A percentile compares a stretch with the other conserved stretches of the same genome.
phyloP scores from a whole-genome alignment of 768 basidiomycete genomes.

The Exidia glandulosa region DNA sequence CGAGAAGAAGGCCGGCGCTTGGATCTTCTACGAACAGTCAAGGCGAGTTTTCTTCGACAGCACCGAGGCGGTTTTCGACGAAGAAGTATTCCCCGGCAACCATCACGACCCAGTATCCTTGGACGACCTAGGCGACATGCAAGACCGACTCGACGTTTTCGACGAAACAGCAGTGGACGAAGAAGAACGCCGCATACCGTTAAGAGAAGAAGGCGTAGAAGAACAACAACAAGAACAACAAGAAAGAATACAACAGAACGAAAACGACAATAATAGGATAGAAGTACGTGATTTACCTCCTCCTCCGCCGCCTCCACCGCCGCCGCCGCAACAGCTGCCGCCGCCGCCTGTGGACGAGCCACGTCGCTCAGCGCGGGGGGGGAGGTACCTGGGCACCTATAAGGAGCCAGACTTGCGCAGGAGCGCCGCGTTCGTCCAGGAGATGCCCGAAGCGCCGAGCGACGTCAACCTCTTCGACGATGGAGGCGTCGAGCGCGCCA shows the following conservation, averaged over 20 bases:
- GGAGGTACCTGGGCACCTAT: not conserved
- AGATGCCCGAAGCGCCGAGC: not conserved
- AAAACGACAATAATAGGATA: too few species aligned
- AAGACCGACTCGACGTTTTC: not conserved
- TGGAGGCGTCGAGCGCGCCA: not conserved
- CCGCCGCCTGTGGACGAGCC: not conserved
- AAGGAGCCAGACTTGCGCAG: not conserved
- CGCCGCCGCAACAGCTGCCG: not conserved
- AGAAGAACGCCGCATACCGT: not conserved
- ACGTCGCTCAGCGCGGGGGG: not conserved
- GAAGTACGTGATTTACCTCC: not conserved
- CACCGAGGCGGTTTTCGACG: slow-evolving; percentile 7
- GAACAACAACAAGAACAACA: too few species aligned
- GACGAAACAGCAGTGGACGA: not conserved
- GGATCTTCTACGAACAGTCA: not conserved
- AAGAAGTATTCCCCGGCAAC: not conserved
- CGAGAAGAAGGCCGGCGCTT: slow-evolving; percentile 2
- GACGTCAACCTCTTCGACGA: not conserved
- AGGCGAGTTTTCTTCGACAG: not conserved
- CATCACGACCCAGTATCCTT: not conserved
- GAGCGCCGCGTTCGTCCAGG: too few species aligned
- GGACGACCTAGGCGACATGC: not conserved
- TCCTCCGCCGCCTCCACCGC: not conserved
- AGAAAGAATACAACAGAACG: too few species aligned
- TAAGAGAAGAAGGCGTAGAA: too few species aligned